Evolutionary conservation across 129 eudicot genomes (phyloP).

Genomic region (Arctium minus): DNA sequence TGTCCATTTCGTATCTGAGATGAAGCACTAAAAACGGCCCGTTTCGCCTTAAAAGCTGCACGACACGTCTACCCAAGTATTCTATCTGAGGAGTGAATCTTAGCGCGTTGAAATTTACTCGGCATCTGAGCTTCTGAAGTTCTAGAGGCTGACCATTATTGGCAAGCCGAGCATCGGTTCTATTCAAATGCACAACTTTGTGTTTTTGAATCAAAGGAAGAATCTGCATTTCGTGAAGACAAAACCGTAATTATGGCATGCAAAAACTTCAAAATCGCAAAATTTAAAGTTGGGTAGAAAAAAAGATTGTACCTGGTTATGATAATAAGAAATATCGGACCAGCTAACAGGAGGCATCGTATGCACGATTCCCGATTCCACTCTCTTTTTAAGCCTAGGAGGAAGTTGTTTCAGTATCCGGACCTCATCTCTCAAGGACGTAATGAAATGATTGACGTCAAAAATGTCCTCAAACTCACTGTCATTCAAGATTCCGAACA

Average conservation of each 20-base stretch:
- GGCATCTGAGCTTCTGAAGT: conserved; percentile 81
- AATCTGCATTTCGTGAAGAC: conserved; percentile 44
- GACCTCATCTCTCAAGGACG: conserved; percentile 90
- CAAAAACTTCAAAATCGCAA: neutral
- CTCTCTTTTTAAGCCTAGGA: conserved; percentile 74
- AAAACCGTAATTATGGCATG: conserved; percentile 3
- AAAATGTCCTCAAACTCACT: conserved; percentile 93
- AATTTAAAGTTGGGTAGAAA: neutral
- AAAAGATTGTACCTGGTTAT: conserved; percentile 55
- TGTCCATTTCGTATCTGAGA: conserved; percentile 95
- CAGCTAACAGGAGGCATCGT: conserved; percentile 94
- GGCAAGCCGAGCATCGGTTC: conserved; percentile 94
- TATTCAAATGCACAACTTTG: conserved; percentile 83
- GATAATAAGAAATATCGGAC: conserved; percentile 95
- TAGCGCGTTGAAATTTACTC: conserved; percentile 68
- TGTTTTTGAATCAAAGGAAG: conserved; percentile 75
- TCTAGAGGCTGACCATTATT: conserved; percentile 73
- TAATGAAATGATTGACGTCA: conserved; percentile 88
- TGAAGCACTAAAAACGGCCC: conserved; percentile 93
- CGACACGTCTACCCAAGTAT: conserved; percentile 65
- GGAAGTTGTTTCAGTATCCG: conserved; percentile 85
- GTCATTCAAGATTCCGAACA: conserved; percentile 9
- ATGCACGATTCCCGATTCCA: conserved; percentile 60
- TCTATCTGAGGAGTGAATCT: conserved; percentile 87
- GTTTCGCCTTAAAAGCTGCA: conserved; percentile 57